phyloP scores from a whole-genome alignment of 2,329 filamentous ascomycete genomes.

The Epichloe sylvatica region DNA sequence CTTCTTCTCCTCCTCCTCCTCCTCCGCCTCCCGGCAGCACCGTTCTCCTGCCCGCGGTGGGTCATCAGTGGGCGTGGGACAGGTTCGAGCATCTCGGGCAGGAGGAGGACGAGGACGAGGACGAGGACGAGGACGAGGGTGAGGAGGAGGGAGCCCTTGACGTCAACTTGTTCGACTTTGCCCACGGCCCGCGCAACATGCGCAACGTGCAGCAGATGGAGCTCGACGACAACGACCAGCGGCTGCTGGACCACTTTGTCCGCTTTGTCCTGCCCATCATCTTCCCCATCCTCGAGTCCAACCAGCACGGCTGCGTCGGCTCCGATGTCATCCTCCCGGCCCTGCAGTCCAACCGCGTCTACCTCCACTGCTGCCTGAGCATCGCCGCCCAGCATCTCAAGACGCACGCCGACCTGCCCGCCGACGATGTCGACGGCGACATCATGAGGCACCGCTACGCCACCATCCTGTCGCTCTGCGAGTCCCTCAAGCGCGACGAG shows the following conservation, averaged over 20 bases:
- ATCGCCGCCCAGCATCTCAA: constrained; percentile 88
- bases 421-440: constrained; percentile 62
- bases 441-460: constrained; percentile 86
- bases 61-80: too few relatives aligned
- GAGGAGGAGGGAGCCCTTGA: constrained; percentile 44
- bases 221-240: constrained; percentile 76
- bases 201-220: constrained; percentile 49
- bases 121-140: too few relatives aligned
- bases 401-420: constrained; percentile 46
- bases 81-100: constrained; percentile 24
- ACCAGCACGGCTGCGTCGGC: constrained; percentile 69
- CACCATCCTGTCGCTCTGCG: constrained; percentile 74
- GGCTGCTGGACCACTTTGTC: constrained; percentile 80
- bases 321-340: constrained; percentile 76
- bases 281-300: constrained; percentile 83
- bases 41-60: constrained; percentile 38
- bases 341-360: constrained; percentile 80
- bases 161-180: constrained; percentile 72
- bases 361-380: constrained; percentile 90
- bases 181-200: constrained; percentile 48
- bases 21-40: constrained; percentile 27
- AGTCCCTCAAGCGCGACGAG: constrained; percentile 64
- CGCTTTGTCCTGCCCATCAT: constrained; percentile 74
- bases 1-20: constrained; percentile 57
- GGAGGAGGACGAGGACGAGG: constrained; percentile 49